A percentile compares a stretch with the other conserved stretches of the same genome.
These are phyloP conservation scores for Primulina tabacum DNA, from an alignment of 257 asterid genomes.

Conservation along the genomic window DNA sequence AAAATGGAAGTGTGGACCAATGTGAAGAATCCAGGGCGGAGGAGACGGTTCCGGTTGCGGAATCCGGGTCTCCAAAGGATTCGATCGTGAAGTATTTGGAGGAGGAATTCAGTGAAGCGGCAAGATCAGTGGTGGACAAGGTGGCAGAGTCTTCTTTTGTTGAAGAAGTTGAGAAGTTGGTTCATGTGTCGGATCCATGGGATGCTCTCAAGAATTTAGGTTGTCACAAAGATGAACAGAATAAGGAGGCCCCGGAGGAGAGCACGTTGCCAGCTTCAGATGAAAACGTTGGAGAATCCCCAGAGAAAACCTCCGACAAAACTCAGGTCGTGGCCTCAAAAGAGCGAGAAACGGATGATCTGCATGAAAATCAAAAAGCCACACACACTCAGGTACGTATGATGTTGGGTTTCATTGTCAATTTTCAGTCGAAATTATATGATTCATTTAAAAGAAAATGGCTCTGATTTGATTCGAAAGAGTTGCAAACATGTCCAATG, in stretches of 20 bases:
- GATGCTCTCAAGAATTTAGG: background rate
- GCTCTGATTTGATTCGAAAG: too few species aligned
- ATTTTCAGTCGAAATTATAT: too few species aligned
- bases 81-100: background rate
- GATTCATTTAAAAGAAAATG: too few species aligned
- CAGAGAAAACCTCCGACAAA: background rate
- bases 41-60: background rate
- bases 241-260: background rate
- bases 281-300: background rate
- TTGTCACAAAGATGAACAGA: background rate
- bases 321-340: background rate
- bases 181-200: background rate
- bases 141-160: background rate
- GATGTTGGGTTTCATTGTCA: background rate
- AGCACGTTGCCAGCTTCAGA: background rate
- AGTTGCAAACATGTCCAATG: too few species aligned
- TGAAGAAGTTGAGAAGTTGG: background rate
- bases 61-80: background rate
- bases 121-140: background rate
- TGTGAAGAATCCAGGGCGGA: background rate
- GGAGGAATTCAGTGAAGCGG: background rate
- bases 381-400: background rate
- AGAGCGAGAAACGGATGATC: background rate
- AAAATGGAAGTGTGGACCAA: background rate
- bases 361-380: background rate